A percentile compares a stretch with the other conserved stretches of the same genome.
phyloP scores from a whole-genome alignment of 306 rosid species.

The Trichosanthes cucumerina region DNA sequence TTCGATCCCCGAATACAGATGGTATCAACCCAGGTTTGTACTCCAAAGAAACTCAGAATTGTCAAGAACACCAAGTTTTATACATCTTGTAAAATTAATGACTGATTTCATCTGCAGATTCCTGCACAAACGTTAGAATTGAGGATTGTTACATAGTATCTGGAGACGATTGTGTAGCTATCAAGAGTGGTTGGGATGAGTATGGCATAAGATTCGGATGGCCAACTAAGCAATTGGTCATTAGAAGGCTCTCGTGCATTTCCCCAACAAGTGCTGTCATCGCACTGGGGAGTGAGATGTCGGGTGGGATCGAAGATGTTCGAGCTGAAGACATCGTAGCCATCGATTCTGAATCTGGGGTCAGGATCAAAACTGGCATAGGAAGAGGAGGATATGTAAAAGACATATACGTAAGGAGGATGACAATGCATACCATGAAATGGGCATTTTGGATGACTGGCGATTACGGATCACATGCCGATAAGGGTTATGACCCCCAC shows the following conservation, averaged over 20 bases:
- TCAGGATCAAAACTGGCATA: slow-evolving; percentile 38
- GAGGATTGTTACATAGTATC: slow-evolving; percentile 43
- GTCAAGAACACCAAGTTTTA: not conserved
- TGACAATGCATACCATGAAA: slow-evolving; percentile 45
- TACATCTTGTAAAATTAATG: not conserved
- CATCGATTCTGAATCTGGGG: slow-evolving; percentile 27
- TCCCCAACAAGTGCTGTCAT: slow-evolving; percentile 39
- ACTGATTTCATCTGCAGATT: slow-evolving; percentile 18
- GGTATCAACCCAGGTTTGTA: slow-evolving; percentile 41
- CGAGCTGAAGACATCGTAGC: slow-evolving; percentile 37
- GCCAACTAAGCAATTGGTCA: slow-evolving; percentile 34
- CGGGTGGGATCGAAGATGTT: slow-evolving; percentile 35
- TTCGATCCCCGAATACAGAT: slow-evolving; percentile 39
- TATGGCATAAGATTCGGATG: slow-evolving; percentile 32
- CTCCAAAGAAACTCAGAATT: not conserved
- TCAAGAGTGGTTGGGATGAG: slow-evolving; percentile 49
- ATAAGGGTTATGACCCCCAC: slow-evolving; percentile 20
- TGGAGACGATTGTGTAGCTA: slow-evolving; percentile 43
- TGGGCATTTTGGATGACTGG: slow-evolving; percentile 34
- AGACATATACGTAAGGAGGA: slow-evolving; percentile 28
- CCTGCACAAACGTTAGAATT: slow-evolving; percentile 39
- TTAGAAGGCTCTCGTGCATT: slow-evolving; percentile 34
- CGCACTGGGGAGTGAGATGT: slow-evolving; percentile 44
- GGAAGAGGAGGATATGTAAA: slow-evolving; percentile 37
- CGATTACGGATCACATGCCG: slow-evolving; percentile 34